Conservation (phyloP, 257 asterid genomes). For the Solanum peruvianum region DNA sequence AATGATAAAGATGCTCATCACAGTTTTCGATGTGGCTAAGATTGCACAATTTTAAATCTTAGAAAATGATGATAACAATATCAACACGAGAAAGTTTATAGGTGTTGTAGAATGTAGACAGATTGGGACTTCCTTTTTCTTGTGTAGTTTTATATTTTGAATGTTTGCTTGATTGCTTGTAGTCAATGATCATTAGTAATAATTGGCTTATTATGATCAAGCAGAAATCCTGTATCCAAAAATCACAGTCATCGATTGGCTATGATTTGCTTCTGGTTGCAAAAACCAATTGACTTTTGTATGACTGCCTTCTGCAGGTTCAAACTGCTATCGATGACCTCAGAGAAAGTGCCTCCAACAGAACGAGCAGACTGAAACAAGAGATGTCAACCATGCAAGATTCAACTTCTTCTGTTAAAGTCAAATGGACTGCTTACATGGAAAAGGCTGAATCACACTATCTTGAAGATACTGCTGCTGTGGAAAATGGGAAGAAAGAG, state of each 20-base stretch:
- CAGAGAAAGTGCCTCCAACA: conserved; percentile 69
- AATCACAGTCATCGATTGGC: not conserved
- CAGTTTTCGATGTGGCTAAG: not conserved
- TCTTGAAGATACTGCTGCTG: conserved; percentile 58
- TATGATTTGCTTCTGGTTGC: not conserved
- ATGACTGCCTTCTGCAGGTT: conserved; percentile 34
- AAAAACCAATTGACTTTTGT: not conserved
- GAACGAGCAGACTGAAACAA: conserved; percentile 65
- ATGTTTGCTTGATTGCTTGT: not conserved
- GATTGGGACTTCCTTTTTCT: not conserved
- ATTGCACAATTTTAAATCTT: not conserved
- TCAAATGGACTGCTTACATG: conserved; percentile 58
- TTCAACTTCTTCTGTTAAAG: conserved; percentile 53
- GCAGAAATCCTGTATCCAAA: not conserved
- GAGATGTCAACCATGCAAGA: conserved; percentile 91
- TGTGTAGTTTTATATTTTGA: not conserved
- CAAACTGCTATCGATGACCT: conserved; percentile 66
- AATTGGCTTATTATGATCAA: not conserved
- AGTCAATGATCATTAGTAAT: not conserved
- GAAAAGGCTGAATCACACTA: conserved; percentile 56
- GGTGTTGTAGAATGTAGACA: not conserved
- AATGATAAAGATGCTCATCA: not conserved
- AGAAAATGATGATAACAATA: not conserved
- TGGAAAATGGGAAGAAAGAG: conserved; percentile 61
- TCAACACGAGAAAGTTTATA: not conserved